Evolutionary conservation across 2,329 filamentous ascomycete species (phyloP).

Genomic region (Monosporascus sp.): DNA sequence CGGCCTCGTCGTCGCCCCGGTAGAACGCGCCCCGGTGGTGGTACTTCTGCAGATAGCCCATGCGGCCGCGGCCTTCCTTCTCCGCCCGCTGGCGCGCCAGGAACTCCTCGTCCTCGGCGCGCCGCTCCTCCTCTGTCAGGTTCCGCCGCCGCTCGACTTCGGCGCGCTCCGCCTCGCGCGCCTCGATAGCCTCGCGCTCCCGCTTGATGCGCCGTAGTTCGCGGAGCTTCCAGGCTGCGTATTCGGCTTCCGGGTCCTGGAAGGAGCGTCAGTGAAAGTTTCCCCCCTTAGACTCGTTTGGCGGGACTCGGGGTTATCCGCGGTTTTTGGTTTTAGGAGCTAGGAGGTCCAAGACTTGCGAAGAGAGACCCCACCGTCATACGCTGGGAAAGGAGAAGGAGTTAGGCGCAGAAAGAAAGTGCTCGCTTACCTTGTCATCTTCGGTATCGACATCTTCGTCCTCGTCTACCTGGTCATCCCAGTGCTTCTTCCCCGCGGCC

Average conservation of each 20-base stretch:
- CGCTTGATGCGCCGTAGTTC: conserved; percentile 87
- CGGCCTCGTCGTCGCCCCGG: conserved; percentile 70
- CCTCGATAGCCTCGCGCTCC: conserved; percentile 78
- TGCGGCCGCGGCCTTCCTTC: conserved; percentile 71
- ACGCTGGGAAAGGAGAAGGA: too few relatives aligned
- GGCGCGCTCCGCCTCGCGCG: conserved; percentile 76
- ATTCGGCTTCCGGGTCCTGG: conserved; percentile 79
- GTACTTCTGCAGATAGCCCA: conserved; percentile 91
- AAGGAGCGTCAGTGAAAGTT: neutral
- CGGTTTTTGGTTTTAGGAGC: too few relatives aligned
- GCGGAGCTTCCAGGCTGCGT: conserved; percentile 88
- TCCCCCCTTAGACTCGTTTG: neutral
- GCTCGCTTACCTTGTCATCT: conserved; percentile 50
- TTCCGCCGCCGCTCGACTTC: conserved; percentile 86
- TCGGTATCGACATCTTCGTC: conserved; percentile 81
- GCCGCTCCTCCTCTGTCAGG: conserved; percentile 79
- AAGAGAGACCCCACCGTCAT: too few relatives aligned
- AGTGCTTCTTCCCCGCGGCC: conserved; percentile 73
- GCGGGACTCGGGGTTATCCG: too few relatives aligned
- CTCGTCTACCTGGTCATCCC: conserved; percentile 71
- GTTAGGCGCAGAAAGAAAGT: neutral
- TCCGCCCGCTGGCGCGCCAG: conserved; percentile 76
- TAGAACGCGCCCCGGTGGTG: conserved; percentile 97
- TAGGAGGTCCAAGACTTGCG: too few relatives aligned
- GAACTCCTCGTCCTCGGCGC: conserved; percentile 76